Evolutionary conservation across 352 stramenopile species (phyloP).

Genomic region (Pythium brassicae): DNA sequence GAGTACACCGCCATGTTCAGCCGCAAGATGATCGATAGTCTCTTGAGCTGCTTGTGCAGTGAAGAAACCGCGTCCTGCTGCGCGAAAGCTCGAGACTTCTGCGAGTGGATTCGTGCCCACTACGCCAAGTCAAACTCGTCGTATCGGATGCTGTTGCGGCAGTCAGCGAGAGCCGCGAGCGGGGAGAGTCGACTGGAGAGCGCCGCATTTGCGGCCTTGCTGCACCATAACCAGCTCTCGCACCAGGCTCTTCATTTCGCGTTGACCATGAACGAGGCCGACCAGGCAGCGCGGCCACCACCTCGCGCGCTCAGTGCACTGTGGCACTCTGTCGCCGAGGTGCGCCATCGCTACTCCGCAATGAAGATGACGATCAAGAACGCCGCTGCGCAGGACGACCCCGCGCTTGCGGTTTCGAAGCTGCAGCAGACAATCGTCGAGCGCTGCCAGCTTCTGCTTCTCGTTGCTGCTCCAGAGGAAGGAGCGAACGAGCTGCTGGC

Average conservation of each 20-base stretch:
- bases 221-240: constrained; percentile 44
- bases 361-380: constrained; percentile 49
- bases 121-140: constrained; percentile 46
- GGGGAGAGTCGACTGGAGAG: constrained; percentile 36
- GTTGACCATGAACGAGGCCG: background rate
- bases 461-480: constrained; percentile 25
- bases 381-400: background rate
- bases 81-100: constrained; percentile 21
- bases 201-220: constrained; percentile 43
- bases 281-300: constrained; percentile 1
- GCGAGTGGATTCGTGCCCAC: constrained; percentile 44
- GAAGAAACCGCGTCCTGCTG: background rate
- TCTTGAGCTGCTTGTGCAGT: constrained; percentile 14
- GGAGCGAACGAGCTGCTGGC: constrained; percentile 24
- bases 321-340: constrained; percentile 55
- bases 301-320: constrained; percentile 24
- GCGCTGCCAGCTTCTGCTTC: constrained; percentile 39
- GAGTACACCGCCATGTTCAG: constrained; percentile 28
- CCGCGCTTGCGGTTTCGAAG: background rate
- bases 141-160: constrained; percentile 67
- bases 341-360: constrained; percentile 30
- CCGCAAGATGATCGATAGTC: constrained; percentile 9
- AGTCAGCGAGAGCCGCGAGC: constrained; percentile 20
- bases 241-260: constrained; percentile 32
- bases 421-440: constrained; percentile 28